Percentiles rank a stretch among this genome's conserved stretches.
Evolutionary conservation across 169 alveolate genomes (phyloP).

Genomic region (Eimeria sp.): DNA sequence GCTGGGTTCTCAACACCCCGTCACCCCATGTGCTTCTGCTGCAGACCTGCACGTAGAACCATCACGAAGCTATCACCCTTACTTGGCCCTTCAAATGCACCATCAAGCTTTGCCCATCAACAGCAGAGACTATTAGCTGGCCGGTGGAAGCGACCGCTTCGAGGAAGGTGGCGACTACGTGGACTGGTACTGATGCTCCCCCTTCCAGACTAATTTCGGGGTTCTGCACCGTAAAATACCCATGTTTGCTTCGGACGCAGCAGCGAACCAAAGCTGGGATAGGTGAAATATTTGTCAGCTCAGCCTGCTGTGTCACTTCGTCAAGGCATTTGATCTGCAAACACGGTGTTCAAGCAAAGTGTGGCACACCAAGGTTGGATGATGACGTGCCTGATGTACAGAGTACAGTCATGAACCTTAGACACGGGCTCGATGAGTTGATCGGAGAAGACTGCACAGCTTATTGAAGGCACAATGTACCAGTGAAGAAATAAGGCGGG

Average conservation of each 20-base stretch:
- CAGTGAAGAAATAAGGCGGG: not conserved
- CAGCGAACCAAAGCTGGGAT: conserved; percentile 96
- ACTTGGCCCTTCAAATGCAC: conserved; percentile 86
- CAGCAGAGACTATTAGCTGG: conserved; percentile 92
- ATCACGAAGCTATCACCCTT: not conserved
- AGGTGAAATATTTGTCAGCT: conserved; percentile 93
- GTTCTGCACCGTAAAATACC: conserved; percentile 92
- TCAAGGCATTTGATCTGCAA: conserved; percentile 84
- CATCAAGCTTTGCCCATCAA: conserved; percentile 94
- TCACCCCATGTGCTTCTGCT: not conserved
- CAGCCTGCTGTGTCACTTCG: conserved; percentile 90
- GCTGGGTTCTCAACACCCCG: not conserved
- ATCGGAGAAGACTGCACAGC: conserved; percentile 87
- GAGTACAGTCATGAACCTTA: not conserved
- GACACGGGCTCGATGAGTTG: not conserved
- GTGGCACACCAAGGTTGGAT: not conserved
- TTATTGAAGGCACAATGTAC: conserved; percentile 66
- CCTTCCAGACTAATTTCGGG: conserved; percentile 94
- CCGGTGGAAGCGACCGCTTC: conserved; percentile 94
- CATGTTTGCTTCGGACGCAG: conserved; percentile 92
- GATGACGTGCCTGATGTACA: no score
- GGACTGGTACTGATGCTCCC: conserved; percentile 91
- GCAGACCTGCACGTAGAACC: not conserved
- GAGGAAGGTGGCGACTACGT: conserved; percentile 94
- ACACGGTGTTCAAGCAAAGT: not conserved